Conservation (phyloP, 805 yeast genomes). For the Blastobotrys robertii region DNA sequence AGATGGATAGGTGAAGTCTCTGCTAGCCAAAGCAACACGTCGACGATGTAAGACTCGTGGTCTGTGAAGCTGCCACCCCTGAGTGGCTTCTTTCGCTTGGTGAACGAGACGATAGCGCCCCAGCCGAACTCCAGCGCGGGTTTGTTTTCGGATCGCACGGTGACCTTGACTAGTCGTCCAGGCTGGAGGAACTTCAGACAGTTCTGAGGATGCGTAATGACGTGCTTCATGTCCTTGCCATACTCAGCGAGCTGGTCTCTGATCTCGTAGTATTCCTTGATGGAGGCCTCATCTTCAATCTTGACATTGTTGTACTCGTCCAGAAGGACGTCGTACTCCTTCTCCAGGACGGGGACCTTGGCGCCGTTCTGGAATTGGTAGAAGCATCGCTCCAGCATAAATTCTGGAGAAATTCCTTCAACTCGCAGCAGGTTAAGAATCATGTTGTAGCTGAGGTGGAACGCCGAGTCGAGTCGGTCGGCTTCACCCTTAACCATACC, state of each 20-base stretch:
- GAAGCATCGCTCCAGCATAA: constrained; percentile 89
- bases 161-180: constrained; percentile 73
- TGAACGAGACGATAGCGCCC: constrained; percentile 78
- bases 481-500: constrained; percentile 99
- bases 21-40: constrained; percentile 71
- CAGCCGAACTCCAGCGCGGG: constrained; percentile 73
- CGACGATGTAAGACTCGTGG: constrained; percentile 83
- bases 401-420: constrained; percentile 97
- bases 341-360: constrained; percentile 78
- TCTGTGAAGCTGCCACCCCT: constrained; percentile 42
- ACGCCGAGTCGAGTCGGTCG: constrained; percentile 93
- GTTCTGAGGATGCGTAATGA: constrained; percentile 87
- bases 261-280: constrained; percentile 77
- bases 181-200: constrained; percentile 74
- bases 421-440: constrained; percentile 87
- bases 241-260: constrained; percentile 62
- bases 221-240: constrained; percentile 64
- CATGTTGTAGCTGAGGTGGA: constrained; percentile 97
- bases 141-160: constrained; percentile 17
- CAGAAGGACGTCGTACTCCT: constrained; percentile 42
- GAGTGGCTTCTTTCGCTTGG: constrained; percentile 45
- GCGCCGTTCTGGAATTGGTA: constrained; percentile 91
- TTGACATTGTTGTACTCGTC: constrained; percentile 38
- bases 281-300: constrained; percentile 63
- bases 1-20: constrained; percentile 65